Base-by-base conservation (phyloP, 2,329 filamentous ascomycete species). In the Colletotrichum tabaci region DNA sequence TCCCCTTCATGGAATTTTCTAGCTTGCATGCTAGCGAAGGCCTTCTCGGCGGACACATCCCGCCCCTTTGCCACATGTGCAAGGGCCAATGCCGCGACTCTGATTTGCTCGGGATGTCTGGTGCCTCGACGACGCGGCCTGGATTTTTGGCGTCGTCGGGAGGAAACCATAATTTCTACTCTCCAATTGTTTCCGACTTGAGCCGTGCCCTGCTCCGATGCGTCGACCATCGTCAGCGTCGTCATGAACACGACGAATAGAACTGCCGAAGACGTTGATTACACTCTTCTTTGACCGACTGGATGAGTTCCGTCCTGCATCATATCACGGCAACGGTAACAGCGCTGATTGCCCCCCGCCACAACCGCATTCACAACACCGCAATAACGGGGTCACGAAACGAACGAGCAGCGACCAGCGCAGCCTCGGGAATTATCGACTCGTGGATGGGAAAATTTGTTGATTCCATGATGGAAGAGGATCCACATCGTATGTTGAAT, bases 21-120 rank as follows among this genome's bases (percentile, higher is more conserved):
- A 50, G 46, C 30, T 50, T n/a, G 46, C 57, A 49, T 40, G 58
- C 46, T 61, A 56, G 65, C 65, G 53, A 57, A 49, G 57, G 16
- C 52, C 49, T 35, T 55, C 38, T 53, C 65, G 65, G 53, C 58
- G 58, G 65, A 55, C n/a, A 71, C 50, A 63, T 71, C 21, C 68
- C 65, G 68, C 63, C 30, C 26, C 58, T 60, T 58, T 53, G 38
- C 52, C 52, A 62, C 46, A 44, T 53, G 46, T 67, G 60, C 60
- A 55, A 72, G 58, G 65, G 68, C 56, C 42, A 26, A 68, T 69
- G 69, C 55, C 47, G 65, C 69, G 60, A 69, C 55, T 49, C 47
- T 69, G 26, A 52, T 60, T 63, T 60, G 44, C 40, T 68, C 53
- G 53, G 53, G 26, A 60, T 63, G 21, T n/a, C 44, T 57, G 16